Evolutionary conservation across 352 stramenopile genomes (phyloP), one percentile per base, ranked within the genome.

Genomic region (Globisporangium irregulare): DNA sequence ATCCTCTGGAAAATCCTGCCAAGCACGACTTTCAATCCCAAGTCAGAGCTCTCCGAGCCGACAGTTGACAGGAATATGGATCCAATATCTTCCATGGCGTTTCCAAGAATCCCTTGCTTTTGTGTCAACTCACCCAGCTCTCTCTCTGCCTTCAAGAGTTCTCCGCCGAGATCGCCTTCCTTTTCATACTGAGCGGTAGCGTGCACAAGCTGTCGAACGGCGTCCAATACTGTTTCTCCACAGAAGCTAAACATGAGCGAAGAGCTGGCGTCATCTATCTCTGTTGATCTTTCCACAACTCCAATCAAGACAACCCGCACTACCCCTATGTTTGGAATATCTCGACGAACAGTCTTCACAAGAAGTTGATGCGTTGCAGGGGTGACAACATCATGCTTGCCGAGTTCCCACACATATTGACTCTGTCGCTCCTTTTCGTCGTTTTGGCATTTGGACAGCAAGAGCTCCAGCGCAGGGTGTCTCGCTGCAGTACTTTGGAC

Each of bases 391-490:
- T 6, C 27, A 32, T 32, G 27, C 24, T 22, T 15, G 27, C 8
- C 18, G 27, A 32, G 27, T 32, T 46, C 27, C 59, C 59, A 64
- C 24, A 18, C 0, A 29, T 0, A 7, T n/a, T 14, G 25, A 14
- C 36, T 6, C 12, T 59, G 15, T 9, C 14, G 5, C 9, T 27
- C 10, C 3, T n/a, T 12, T 48, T 29, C 43, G 60, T 36, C 43
- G 4, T 10, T 34, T 50, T 59, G 18, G 29, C 60, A 66, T 7
- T 15, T 20, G 2, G 12, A 22, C 4, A 25, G 34, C 36, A 65
- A 29, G 24, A 70, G 65, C 22, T 25, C 50, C 9, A 66, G 58
- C 24, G 58, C 58, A 25, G 64, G 43, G 8, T 69, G 64, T 7
- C 14, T 24, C 25, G 20, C 18, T 22, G 9, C 18, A 20, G 5